Conservation (phyloP, 2,329 filamentous ascomycete species). For the Trichophyton benhamiae region DNA sequence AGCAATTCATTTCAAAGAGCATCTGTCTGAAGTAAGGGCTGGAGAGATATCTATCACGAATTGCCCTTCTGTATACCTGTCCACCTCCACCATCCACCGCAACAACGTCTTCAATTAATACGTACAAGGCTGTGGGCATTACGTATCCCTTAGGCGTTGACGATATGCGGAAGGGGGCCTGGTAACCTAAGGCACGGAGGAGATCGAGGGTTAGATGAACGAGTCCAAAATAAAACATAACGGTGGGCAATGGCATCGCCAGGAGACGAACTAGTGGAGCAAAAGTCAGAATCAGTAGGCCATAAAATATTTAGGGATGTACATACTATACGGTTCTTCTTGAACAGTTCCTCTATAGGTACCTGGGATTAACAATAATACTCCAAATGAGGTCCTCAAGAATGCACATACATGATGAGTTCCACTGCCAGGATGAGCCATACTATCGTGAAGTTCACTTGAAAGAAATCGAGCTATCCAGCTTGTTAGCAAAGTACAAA, state of each 20-base stretch:
- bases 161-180: constrained; percentile 51
- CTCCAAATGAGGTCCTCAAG: background rate
- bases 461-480: constrained; percentile 33
- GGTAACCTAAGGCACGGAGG: constrained; percentile 30
- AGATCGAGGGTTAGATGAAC: constrained; percentile 32
- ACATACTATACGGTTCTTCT: constrained; percentile 29
- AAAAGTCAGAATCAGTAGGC: constrained; percentile 2
- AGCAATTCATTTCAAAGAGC: constrained; percentile 44
- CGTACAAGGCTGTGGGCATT: constrained; percentile 50
- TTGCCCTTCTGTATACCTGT: constrained; percentile 39
- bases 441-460: constrained; percentile 36
- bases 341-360: constrained; percentile 29
- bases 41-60: constrained; percentile 41
- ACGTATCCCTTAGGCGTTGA: constrained; percentile 48
- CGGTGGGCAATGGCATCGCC: constrained; percentile 34
- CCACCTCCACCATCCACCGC: constrained; percentile 54
- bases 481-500: constrained; percentile 2
- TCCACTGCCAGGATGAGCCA: constrained; percentile 34
- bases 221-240: constrained; percentile 36
- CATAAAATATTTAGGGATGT: background rate
- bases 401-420: constrained; percentile 28
- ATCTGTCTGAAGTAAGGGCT: constrained; percentile 44
- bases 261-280: constrained; percentile 28
- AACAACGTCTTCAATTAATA: constrained; percentile 55
- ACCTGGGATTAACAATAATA: background rate